These are phyloP conservation scores for Colletotrichum sp. DNA, from an alignment of 2,329 filamentous ascomycete species.

Conservation along the genomic window DNA sequence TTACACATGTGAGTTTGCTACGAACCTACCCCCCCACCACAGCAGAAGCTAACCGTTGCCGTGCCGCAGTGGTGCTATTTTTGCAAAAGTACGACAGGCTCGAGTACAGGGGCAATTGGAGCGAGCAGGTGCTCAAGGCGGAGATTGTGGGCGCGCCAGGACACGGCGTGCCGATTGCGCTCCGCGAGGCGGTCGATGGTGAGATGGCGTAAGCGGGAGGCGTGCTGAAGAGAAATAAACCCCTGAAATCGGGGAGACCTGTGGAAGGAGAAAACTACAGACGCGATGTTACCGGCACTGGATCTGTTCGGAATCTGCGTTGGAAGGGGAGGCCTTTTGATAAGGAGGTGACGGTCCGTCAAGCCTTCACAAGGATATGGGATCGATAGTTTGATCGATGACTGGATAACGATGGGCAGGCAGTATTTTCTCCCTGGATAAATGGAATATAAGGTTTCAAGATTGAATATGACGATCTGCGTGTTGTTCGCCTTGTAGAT, in stretches of 20 bases:
- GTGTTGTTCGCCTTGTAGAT: neutral
- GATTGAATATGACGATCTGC: neutral
- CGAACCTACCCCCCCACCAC: neutral
- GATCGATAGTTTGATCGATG: neutral
- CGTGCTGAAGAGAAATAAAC: neutral
- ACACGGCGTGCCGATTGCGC: constrained; percentile 44
- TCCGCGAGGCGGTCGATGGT: constrained; percentile 34
- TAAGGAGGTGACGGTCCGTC: neutral
- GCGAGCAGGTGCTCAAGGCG: constrained; percentile 47
- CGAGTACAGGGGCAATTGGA: constrained; percentile 52
- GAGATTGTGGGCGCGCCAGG: constrained; percentile 50
- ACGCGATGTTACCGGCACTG: neutral
- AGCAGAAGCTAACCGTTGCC: neutral
- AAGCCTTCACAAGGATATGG: neutral
- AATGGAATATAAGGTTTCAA: neutral
- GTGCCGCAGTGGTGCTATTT: constrained; percentile 47
- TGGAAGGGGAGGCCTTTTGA: neutral
- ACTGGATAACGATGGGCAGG: neutral
- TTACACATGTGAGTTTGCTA: constrained; percentile 41
- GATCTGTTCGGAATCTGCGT: neutral
- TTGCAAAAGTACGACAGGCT: constrained; percentile 65
- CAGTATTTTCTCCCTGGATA: neutral
- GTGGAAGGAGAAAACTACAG: neutral
- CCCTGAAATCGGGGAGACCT: neutral
- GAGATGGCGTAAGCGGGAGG: constrained; percentile 12